phyloP scores from a whole-genome alignment of 768 basidiomycete genomes.

The Tylopilus cervinicoccineus region DNA sequence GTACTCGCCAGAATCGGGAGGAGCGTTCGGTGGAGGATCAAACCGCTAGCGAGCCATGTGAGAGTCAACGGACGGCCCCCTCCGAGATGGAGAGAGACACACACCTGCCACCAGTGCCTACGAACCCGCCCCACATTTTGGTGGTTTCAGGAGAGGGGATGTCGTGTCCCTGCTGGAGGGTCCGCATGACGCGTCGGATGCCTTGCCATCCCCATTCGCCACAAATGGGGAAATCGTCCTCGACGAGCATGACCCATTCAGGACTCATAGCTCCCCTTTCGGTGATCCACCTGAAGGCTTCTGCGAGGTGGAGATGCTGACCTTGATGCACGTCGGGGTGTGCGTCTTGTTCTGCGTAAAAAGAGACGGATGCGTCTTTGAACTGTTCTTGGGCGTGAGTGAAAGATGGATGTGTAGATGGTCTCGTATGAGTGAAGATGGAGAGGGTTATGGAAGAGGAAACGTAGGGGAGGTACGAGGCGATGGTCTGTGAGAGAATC shows the following conservation, averaged over 20 bases:
- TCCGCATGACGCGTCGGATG: constrained; percentile 30
- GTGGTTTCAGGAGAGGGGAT: constrained; percentile 9
- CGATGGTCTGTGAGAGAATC: constrained; percentile 35
- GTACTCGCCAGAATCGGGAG: constrained; percentile 33
- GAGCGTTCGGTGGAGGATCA: constrained; percentile 37
- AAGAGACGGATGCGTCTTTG: constrained; percentile 19
- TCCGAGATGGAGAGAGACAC: not conserved
- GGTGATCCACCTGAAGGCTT: constrained; percentile 37
- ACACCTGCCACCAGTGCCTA: constrained; percentile 41
- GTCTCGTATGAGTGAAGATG: constrained; percentile 36
- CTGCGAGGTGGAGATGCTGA: constrained; percentile 40
- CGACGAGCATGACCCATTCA: constrained; percentile 42
- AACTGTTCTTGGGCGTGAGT: constrained; percentile 23
- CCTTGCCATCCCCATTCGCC: constrained; percentile 34
- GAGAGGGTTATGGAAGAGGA: constrained; percentile 29
- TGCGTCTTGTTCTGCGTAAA: constrained; percentile 29
- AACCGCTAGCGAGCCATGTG: constrained; percentile 27
- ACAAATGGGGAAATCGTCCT: constrained; percentile 44
- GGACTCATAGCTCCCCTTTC: constrained; percentile 18
- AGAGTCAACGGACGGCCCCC: not conserved
- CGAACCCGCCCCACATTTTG: constrained; percentile 34
- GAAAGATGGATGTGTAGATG: constrained; percentile 30
- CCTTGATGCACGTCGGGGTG: constrained; percentile 23
- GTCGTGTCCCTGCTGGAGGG: constrained; percentile 23
- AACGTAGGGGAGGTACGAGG: constrained; percentile 35